Base-by-base conservation (phyloP, 2,329 filamentous ascomycete genomes). In the Lachnellula hyalina region DNA sequence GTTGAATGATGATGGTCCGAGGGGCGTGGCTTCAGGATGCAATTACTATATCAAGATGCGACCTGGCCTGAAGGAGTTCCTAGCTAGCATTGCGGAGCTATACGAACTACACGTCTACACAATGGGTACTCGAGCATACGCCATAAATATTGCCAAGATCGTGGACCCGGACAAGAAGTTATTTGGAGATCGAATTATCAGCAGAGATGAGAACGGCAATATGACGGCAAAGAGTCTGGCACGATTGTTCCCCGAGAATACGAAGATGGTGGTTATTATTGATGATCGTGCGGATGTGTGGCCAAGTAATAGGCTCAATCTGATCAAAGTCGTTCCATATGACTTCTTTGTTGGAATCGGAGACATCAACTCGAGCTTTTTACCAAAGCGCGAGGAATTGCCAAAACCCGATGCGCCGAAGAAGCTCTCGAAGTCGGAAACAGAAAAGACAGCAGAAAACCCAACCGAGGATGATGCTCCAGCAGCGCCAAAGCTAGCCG, bases 31-130 rank as follows among this genome's bases (percentile, higher is more conserved):
- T 15, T 79, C 82, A 47, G 86, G 85, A n/a, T 93, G 87, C 69
- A 96, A 88, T 81, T 99, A 99, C 73, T 99, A 97, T 72, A 96
- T 99, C 76, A 99, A 99, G 75, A 84, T 96, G 74, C 89, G 94
- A 36, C 94, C 94, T 0, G 91, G 92, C 2, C 75, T 97, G 49
- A 78, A 84, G 59, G 82, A 87, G 42, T 99, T 99, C 67, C 77
- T 99, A 48, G 78, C 88, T 55, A 82, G 83, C 51, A 80, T 96
- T 47, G 83, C 90, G 1, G 80, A 85, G 66, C 76, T 94, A 65
- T 99, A 94, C 73, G 94, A 99, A 74, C 78, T 97, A 67, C 94
- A 99, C 70, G 93, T 99, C 60, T 99, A 99, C 75, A 99, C 94
- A 44, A 99, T 99, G 94, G 94, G 93, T 54, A 99, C 94, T 21